These are phyloP conservation scores for Fraxinus floribunda DNA, from an alignment of 305 asterid genomes.

Conservation along the genomic window DNA sequence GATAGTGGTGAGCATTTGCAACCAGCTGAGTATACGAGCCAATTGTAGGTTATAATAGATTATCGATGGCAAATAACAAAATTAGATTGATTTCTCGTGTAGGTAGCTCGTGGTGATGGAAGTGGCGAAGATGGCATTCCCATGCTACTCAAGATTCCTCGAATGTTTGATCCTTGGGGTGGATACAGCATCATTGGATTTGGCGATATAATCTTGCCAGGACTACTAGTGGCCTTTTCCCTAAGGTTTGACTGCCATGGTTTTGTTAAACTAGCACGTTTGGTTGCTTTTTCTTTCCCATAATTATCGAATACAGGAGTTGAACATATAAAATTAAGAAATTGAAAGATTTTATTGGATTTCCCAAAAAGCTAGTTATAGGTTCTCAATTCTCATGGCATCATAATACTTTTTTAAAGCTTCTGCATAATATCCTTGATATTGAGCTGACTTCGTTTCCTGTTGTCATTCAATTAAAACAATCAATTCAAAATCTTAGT, in stretches of 20 bases:
- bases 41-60: not conserved
- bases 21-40: not conserved
- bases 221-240: constrained; percentile 76
- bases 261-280: not conserved
- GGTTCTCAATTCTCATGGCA: not conserved
- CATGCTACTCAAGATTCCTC: constrained; percentile 91
- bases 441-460: not conserved
- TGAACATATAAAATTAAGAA: not conserved
- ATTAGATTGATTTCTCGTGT: constrained; percentile 17
- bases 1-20: constrained; percentile 71
- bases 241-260: constrained; percentile 52
- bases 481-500: not conserved
- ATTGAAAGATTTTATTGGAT: not conserved
- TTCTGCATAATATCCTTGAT: not conserved
- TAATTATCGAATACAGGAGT: not conserved
- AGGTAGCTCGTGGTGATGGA: constrained; percentile 97
- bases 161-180: constrained; percentile 98
- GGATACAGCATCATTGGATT: constrained; percentile 98
- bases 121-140: constrained; percentile 99
- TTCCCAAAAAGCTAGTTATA: not conserved
- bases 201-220: constrained; percentile 94
- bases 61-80: not conserved
- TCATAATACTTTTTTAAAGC: not conserved
- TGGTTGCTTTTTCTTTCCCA: not conserved
- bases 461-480: not conserved